Conservation (phyloP, 768 basidiomycete genomes). For the Kwoniella botswanensis region DNA sequence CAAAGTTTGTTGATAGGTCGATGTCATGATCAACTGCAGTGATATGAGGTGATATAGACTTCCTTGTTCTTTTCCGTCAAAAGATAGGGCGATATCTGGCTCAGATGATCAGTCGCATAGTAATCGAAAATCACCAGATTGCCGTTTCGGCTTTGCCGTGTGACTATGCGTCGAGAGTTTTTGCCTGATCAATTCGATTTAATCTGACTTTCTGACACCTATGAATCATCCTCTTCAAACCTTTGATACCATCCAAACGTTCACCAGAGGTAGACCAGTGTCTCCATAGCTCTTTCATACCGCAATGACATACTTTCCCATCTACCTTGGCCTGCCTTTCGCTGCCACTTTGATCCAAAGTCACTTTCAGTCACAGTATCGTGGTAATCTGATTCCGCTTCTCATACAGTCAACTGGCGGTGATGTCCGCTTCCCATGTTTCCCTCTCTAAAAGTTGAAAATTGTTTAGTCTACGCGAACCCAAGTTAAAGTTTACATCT, state of each 20-base stretch:
- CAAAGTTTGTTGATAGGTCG: no score
- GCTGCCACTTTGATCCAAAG: background rate
- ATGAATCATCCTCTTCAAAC: no score
- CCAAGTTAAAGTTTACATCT: background rate
- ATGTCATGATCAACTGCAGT: no score
- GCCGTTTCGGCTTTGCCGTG: background rate
- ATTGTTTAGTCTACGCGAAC: background rate
- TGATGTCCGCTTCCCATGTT: slow-evolving; percentile 2
- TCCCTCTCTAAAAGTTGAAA: background rate
- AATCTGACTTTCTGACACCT: no score
- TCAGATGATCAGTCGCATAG: no score
- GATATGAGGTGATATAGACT: no score
- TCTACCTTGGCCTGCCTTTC: background rate
- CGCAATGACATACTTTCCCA: background rate
- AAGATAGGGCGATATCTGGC: no score
- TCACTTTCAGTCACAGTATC: background rate
- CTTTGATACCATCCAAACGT: no score
- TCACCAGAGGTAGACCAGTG: no score
- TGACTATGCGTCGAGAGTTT: background rate
- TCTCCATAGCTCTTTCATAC: no score
- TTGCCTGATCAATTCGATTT: background rate
- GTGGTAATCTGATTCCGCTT: slow-evolving; percentile 5
- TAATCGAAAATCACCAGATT: no score
- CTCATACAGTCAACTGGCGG: background rate
- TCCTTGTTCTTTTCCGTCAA: no score